phyloP scores from a whole-genome alignment of 306 rosid genomes.

The Cucumis melo region DNA sequence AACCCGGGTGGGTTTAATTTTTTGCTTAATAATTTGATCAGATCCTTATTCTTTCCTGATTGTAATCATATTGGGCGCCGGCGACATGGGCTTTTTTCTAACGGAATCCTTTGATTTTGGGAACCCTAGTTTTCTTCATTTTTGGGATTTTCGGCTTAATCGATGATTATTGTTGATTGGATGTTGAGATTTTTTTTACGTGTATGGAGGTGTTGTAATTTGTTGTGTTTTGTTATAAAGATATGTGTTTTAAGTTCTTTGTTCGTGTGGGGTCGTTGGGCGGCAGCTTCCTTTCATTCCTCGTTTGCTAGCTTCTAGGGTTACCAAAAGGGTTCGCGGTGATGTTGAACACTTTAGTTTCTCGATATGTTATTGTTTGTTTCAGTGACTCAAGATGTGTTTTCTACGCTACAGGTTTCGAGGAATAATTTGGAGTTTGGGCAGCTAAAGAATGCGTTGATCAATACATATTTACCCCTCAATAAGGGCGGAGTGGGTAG shows the following conservation, averaged over 20 bases:
- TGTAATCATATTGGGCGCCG: neutral
- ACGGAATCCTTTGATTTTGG: neutral
- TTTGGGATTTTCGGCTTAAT: neutral
- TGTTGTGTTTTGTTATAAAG: neutral
- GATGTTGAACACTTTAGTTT: neutral
- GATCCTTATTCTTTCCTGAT: neutral
- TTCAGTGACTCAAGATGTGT: neutral
- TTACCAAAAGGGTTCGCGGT: neutral
- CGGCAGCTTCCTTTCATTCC: neutral
- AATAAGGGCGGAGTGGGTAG: conserved; percentile 22
- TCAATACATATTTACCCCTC: conserved; percentile 25
- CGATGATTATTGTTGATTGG: neutral
- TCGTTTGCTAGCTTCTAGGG: neutral
- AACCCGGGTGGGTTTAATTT: conserved; percentile 36
- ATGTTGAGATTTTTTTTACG: neutral
- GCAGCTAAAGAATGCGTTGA: conserved; percentile 18
- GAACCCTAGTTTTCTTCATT: conserved; percentile 25
- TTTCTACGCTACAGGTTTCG: conserved; percentile 37
- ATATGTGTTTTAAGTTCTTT: neutral
- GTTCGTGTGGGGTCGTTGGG: neutral
- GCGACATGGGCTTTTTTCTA: neutral
- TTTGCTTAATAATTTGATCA: neutral
- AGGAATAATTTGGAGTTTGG: conserved; percentile 28
- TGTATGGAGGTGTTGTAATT: neutral
- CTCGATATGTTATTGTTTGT: neutral